Evolutionary conservation across 192 early-diverging fungal species (phyloP), one percentile per base, ranked within the genome.

Genomic region (Dissophora ornata): DNA sequence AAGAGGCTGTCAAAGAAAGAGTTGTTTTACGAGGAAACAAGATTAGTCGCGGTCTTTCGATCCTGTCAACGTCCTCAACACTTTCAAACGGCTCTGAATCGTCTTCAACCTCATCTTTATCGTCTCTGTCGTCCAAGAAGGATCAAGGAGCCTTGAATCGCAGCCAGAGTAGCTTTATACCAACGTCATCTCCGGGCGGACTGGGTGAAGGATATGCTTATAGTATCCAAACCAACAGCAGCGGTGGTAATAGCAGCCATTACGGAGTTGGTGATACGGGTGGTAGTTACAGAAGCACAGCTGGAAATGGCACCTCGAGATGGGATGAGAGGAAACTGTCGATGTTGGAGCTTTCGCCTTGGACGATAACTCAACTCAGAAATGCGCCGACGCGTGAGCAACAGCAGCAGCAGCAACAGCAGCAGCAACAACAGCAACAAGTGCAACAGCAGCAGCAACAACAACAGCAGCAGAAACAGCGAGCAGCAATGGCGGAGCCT

Each of bases 31-130:
- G 26, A 22, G 13, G 36, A 19, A 6, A 26, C 3, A 44, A n/a
- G 42, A 19, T 70, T 21, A 54, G 13, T 7, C 57, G 67, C 19
- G 58, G 58, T 4, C 33, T 62, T 1, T 70, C 67, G 0, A 44
- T 70, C 13, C 29, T 70, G 18, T 70, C 67, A 1, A 61, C 67
- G 7, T 38, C 57, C 1, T 70, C 67, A 0, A 61, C 58, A 2
- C 15, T 60, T 0, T 69, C 67, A 19, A 61, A 32, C 25, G 26
- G 58, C 1, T 70, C 67, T 3, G 25, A 53, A 13, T 16, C 26
- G 6, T 70, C 67, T 0, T 61, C 67, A 21, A 58, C 10, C 24
- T 70, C 67, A 3, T 61, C 53, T 12, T 46, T 55, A 29, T 55
- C 54, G 18, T 67, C 57, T 13, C 10, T 32, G 18, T 40, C 51